phyloP scores from a whole-genome alignment of 495 filamentous ascomycete genomes.

The Daldinia concentrica region DNA sequence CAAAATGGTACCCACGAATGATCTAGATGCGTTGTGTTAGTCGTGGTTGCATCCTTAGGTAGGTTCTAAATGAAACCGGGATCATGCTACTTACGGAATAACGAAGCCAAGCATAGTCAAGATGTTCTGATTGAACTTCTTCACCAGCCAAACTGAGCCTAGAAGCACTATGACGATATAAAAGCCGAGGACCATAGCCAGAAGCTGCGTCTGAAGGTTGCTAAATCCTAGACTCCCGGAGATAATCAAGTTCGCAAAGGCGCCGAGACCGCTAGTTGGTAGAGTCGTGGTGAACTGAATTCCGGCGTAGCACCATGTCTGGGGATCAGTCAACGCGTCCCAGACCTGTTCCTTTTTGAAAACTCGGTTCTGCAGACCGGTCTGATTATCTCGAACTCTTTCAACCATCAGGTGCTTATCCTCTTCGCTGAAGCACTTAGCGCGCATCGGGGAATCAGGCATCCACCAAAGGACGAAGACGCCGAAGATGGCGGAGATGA shows the following conservation, averaged over 20 bases:
- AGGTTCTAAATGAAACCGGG: conserved; percentile 39
- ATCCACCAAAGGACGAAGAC: conserved; percentile 67
- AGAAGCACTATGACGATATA: conserved; percentile 76
- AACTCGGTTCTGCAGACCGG: conserved; percentile 71
- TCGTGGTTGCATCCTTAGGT: not conserved
- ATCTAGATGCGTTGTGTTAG: conserved; percentile 42
- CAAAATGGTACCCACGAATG: conserved; percentile 65
- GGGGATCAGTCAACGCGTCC: conserved; percentile 60
- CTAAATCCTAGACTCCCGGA: conserved; percentile 61
- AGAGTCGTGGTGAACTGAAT: conserved; percentile 74
- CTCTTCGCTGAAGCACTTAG: conserved; percentile 64
- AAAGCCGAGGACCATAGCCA: conserved; percentile 75
- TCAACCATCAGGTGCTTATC: conserved; percentile 68
- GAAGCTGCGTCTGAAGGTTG: conserved; percentile 62
- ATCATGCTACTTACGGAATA: conserved; percentile 62
- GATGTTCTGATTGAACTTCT: conserved; percentile 69
- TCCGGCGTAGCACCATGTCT: conserved; percentile 58
- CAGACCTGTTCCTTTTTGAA: conserved; percentile 56
- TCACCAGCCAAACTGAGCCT: conserved; percentile 69
- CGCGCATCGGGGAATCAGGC: conserved; percentile 70
- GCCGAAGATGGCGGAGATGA: conserved; percentile 65
- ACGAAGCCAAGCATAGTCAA: conserved; percentile 70
- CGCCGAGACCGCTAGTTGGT: conserved; percentile 72
- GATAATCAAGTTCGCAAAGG: conserved; percentile 72
- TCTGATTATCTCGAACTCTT: conserved; percentile 68